Conservation (phyloP, 805 yeast species). For the Blastobotrys mokoenaii region DNA sequence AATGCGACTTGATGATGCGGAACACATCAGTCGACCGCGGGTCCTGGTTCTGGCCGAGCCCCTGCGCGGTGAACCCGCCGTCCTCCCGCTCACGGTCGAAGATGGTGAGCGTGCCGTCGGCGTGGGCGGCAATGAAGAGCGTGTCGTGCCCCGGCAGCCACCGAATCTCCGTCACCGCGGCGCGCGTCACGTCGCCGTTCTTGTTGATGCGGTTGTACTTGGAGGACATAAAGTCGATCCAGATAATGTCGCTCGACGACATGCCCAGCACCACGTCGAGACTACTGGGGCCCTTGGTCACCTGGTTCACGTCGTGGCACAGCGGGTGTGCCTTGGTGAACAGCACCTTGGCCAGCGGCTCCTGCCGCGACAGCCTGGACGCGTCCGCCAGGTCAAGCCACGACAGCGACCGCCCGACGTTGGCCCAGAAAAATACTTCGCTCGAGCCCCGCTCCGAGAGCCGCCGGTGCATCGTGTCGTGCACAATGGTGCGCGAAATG, state of each 20-base stretch:
- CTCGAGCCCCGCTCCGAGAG: slow-evolving; percentile 23
- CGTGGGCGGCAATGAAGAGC: slow-evolving; percentile 47
- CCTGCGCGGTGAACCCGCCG: slow-evolving; percentile 16
- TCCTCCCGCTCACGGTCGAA: slow-evolving; percentile 47
- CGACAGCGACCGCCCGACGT: slow-evolving; percentile 28
- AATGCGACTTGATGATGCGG: slow-evolving; percentile 12
- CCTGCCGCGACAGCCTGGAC: slow-evolving; percentile 20
- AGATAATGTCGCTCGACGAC: slow-evolving; percentile 56
- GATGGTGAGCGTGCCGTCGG: slow-evolving; percentile 52
- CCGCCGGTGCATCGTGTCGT: slow-evolving; percentile 27
- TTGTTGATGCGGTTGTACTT: slow-evolving; percentile 47
- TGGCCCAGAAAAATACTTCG: slow-evolving; percentile 26
- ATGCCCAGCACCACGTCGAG: slow-evolving; percentile 53
- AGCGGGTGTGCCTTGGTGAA: slow-evolving; percentile 33
- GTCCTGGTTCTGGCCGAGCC: slow-evolving; percentile 13
- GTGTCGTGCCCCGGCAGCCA: slow-evolving; percentile 41
- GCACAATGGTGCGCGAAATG: slow-evolving; percentile 29
- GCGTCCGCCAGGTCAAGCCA: slow-evolving; percentile 25
- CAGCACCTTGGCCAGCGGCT: slow-evolving; percentile 31
- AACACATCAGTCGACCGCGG: slow-evolving; percentile 17
- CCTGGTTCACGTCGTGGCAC: slow-evolving; percentile 30
- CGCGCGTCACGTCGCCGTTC: slow-evolving; percentile 35
- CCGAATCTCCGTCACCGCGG: slow-evolving; percentile 37
- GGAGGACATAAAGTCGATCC: slow-evolving; percentile 46
- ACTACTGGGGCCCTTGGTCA: slow-evolving; percentile 24